Percentiles rank a stretch among this genome's conserved stretches.
Conservation (phyloP, 257 asterid genomes). For the Handroanthus guayacan region DNA sequence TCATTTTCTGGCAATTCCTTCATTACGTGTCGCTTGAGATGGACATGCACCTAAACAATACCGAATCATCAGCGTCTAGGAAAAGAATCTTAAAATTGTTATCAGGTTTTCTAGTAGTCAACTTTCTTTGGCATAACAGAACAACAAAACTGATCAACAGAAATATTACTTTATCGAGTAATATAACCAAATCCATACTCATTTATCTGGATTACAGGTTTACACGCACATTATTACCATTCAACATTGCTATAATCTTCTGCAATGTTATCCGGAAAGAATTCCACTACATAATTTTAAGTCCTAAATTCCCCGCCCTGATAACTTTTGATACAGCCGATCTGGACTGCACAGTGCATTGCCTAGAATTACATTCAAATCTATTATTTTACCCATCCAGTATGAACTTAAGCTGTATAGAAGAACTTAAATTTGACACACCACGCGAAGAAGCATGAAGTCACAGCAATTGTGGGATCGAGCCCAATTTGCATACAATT, state of each 20-base stretch:
- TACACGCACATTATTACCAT: neutral
- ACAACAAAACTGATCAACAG: neutral
- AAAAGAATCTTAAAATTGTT: constrained; percentile 39
- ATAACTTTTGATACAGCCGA: neutral
- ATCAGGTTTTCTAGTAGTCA: constrained; percentile 22
- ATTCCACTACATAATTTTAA: neutral
- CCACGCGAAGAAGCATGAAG: neutral
- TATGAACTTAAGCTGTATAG: neutral
- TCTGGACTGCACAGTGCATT: no score
- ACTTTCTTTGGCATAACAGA: neutral
- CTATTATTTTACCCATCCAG: neutral
- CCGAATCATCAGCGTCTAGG: constrained; percentile 20
- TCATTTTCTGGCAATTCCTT: constrained; percentile 78
- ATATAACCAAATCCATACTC: neutral
- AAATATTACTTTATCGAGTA: constrained; percentile 12
- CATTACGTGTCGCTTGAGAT: constrained; percentile 80
- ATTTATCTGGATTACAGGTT: neutral
- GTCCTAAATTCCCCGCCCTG: neutral
- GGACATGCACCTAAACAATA: constrained; percentile 79
- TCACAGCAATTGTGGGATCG: neutral
- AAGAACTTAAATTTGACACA: neutral
- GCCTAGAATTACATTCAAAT: neutral
- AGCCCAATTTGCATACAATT: constrained; percentile 18
- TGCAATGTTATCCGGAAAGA: neutral
- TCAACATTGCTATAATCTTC: neutral